phyloP scores from a whole-genome alignment of 495 filamentous ascomycete genomes.

The Neurospora discreta region DNA sequence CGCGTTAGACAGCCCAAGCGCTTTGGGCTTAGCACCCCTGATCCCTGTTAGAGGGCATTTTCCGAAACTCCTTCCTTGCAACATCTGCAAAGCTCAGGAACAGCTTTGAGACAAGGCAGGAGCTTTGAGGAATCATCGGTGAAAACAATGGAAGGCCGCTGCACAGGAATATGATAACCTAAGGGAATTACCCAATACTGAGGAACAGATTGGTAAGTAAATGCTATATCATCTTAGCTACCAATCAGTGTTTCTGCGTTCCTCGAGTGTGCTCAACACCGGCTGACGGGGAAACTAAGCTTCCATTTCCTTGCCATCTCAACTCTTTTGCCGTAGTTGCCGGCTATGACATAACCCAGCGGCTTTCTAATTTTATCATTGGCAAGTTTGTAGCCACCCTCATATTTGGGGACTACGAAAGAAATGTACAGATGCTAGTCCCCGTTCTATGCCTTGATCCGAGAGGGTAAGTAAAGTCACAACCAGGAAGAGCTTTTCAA shows the following conservation, averaged over 20 bases:
- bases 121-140: background rate
- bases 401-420: background rate
- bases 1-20: slow-evolving; percentile 11
- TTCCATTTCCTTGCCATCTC: no score
- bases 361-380: background rate
- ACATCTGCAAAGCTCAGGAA: background rate
- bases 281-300: no score
- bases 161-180: background rate
- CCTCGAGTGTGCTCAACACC: background rate
- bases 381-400: background rate
- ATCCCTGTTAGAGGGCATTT: slow-evolving; percentile 8
- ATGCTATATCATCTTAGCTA: background rate
- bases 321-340: background rate
- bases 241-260: background rate
- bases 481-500: background rate
- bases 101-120: background rate
- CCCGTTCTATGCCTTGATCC: background rate
- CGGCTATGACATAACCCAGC: background rate
- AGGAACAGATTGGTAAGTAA: background rate
- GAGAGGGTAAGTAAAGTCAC: background rate
- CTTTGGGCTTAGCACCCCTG: slow-evolving; percentile 3
- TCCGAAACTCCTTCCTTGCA: background rate
- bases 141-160: background rate
- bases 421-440: background rate
- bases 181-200: background rate